Conservation (phyloP, 2,329 filamentous ascomycete genomes). For the Talaromyces albobiverticillius region DNA sequence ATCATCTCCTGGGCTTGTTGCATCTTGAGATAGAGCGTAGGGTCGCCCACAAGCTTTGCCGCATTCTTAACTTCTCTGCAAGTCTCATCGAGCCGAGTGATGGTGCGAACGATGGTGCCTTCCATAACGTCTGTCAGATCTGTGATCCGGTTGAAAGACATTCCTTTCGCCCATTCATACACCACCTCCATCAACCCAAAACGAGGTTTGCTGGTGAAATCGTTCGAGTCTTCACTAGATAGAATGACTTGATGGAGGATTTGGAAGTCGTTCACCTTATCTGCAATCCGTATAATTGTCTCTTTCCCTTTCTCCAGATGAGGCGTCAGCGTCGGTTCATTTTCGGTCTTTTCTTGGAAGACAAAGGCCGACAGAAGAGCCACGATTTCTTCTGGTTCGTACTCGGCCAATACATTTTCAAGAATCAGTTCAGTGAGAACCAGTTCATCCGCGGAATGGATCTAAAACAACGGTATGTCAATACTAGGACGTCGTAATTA, state of each 20-base stretch:
- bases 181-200: slow-evolving; percentile 97
- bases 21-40: slow-evolving; percentile 93
- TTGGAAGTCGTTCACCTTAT: slow-evolving; percentile 89
- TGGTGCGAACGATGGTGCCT: slow-evolving; percentile 93
- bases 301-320: slow-evolving; percentile 78
- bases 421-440: slow-evolving; percentile 94
- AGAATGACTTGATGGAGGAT: slow-evolving; percentile 89
- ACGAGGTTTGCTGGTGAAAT: slow-evolving; percentile 80
- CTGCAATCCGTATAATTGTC: slow-evolving; percentile 83
- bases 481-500: too few species aligned
- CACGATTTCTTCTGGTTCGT: slow-evolving; percentile 94
- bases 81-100: slow-evolving; percentile 90
- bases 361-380: slow-evolving; percentile 91
- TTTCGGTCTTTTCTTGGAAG: slow-evolving; percentile 93
- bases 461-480: slow-evolving; percentile 39
- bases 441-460: slow-evolving; percentile 94
- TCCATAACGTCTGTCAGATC: slow-evolving; percentile 94
- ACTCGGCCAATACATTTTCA: slow-evolving; percentile 92
- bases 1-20: slow-evolving; percentile 96
- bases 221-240: slow-evolving; percentile 83
- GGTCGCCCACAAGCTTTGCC: slow-evolving; percentile 90
- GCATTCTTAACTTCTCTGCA: slow-evolving; percentile 98
- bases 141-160: slow-evolving; percentile 98
- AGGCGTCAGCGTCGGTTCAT: slow-evolving; percentile 74
- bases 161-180: slow-evolving; percentile 95